Evolutionary conservation across 148 eudicot species (phyloP), one percentile per base, ranked within the genome.

Genomic region (Arctostaphylos glauca): DNA sequence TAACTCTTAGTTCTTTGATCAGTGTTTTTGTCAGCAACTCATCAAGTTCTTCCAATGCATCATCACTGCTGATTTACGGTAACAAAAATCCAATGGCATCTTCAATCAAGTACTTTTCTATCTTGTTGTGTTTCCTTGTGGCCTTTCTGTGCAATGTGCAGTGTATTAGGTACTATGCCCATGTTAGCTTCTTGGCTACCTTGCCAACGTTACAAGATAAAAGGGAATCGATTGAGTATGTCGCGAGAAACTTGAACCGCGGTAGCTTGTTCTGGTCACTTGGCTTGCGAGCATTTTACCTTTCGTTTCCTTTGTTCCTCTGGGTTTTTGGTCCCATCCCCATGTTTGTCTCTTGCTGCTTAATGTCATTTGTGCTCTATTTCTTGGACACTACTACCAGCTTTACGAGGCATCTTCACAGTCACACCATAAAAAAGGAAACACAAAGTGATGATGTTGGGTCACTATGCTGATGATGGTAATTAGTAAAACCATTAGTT

Each of bases 321-420:
- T 94, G 98, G 98, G 72, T 94, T 16, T 94, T 94, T 58, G 98
- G 98, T 9, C 96, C 96, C 0, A 91, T 94, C 60, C 94, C 98
- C 19, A 91, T 93, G 98, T 85, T 93, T 53, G 86, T 81, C 31
- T 90, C 94, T 72, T 89, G 91, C 84, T 88, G 86, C 43, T 59
- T 89, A 31, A 84, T 94, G 92, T 81, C 93, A 1, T 77, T 83
- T 58, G 89, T 91, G 71, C 90, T 94, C 5, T 94, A 94, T 83
- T 93, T 94, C 84, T 79, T 94, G 87, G 98, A 94, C 79, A 91
- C 94, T 0, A 94, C 98, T 5, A 80, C 91, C 43, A 88, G 84
- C 82, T 90, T 94, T 78, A 94, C 94, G 15, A 87, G 91, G 78
- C 84, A 85, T n/a, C 89, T 94, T 66, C 93, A 92, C 81, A 72